Evolutionary conservation across 306 rosid species (phyloP).

Genomic region (Crotalaria pallida): DNA sequence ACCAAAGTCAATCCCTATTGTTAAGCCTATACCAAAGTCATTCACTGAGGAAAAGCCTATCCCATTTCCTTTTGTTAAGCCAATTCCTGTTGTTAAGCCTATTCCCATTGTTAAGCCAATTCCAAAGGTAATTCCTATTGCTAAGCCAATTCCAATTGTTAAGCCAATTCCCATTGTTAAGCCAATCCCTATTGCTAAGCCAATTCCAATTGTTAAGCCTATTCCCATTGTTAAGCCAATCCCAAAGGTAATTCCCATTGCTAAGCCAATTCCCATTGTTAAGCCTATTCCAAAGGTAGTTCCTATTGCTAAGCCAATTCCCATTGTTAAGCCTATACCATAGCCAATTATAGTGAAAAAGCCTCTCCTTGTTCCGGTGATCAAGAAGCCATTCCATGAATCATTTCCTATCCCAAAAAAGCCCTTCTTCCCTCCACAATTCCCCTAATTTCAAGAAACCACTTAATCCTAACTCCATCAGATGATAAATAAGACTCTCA

Average conservation of each 20-base stretch:
- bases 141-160: not conserved
- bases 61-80: not conserved
- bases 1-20: not conserved
- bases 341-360: not conserved
- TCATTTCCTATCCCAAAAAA: not conserved
- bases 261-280: not conserved
- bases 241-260: not conserved
- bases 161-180: not conserved
- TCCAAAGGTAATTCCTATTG: not conserved
- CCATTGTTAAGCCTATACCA: not conserved
- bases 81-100: not conserved
- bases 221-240: not conserved
- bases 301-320: not conserved
- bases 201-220: not conserved
- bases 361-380: slow-evolving; percentile 11
- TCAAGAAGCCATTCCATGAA: not conserved
- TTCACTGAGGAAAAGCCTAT: not conserved
- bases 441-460: too few species aligned
- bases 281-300: not conserved
- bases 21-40: slow-evolving; percentile 2
- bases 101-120: not conserved
- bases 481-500: too few species aligned
- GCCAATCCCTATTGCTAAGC: not conserved
- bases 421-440: slow-evolving; percentile 7
- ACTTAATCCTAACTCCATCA: not conserved